phyloP scores from a whole-genome alignment of 352 stramenopile genomes.

The Globisporangium takayamanum region DNA sequence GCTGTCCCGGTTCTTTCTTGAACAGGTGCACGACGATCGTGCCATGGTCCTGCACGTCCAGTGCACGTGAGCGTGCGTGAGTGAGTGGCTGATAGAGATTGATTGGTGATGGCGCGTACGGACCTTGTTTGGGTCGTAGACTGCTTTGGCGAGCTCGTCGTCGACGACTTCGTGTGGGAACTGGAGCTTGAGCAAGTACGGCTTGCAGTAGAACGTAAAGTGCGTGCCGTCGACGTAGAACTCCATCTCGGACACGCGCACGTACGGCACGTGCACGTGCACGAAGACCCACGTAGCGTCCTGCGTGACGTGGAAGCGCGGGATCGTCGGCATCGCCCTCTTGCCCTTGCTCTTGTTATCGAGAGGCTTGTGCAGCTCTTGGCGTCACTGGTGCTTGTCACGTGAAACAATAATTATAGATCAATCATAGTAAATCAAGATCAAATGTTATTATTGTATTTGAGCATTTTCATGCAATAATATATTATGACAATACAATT shows the following conservation, averaged over 20 bases:
- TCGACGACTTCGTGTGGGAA: conserved; percentile 89
- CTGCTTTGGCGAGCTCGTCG: conserved; percentile 85
- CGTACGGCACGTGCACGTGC: conserved; percentile 86
- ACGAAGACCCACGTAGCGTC: conserved; percentile 79
- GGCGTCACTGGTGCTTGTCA: no score
- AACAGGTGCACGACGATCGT: conserved; percentile 89
- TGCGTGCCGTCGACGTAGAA: conserved; percentile 86
- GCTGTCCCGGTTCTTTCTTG: conserved; percentile 81
- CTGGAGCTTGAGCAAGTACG: conserved; percentile 95
- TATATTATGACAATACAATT: no score
- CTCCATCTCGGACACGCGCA: conserved; percentile 90
- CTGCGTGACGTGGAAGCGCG: conserved; percentile 81
- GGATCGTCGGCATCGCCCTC: conserved; percentile 59
- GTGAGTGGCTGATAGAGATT: neutral
- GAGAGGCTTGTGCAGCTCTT: no score
- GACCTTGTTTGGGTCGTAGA: conserved; percentile 89
- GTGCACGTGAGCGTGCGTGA: neutral
- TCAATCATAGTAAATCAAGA: no score
- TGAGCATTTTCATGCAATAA: no score
- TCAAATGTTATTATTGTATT: no score
- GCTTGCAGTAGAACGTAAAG: conserved; percentile 96
- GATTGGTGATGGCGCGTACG: no score
- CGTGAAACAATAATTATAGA: no score
- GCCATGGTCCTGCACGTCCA: conserved; percentile 71
- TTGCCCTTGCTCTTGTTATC: no score